Evolutionary conservation across 1,284 basidiomycete genomes (phyloP).

Genomic region (Cryptococcus sp.): DNA sequence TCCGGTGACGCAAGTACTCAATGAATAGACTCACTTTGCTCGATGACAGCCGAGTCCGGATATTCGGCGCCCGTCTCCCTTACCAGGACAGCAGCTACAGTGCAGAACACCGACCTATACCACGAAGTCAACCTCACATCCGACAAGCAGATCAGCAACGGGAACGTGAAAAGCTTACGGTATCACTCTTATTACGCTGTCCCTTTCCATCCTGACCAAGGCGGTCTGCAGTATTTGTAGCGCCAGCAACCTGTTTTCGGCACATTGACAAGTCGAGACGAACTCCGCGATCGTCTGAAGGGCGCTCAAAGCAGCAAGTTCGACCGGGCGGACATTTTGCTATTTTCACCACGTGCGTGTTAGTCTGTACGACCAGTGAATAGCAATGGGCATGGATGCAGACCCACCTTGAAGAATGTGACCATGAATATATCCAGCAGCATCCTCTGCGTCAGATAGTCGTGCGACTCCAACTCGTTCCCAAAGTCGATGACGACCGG

Average conservation of each 20-base stretch:
- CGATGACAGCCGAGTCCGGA: constrained; percentile 20
- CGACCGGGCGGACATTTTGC: constrained; percentile 37
- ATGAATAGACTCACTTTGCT: constrained; percentile 12
- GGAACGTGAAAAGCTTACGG: constrained; percentile 21
- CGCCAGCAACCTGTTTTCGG: constrained; percentile 38
- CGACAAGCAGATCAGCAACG: not conserved
- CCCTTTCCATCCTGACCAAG: constrained; percentile 26
- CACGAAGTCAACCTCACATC: not conserved
- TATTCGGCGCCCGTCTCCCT: constrained; percentile 20
- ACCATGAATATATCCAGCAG: constrained; percentile 42
- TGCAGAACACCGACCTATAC: constrained; percentile 22
- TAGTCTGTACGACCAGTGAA: not conserved
- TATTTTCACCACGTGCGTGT: constrained; percentile 4
- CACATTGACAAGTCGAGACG: constrained; percentile 20
- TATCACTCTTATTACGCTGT: constrained; percentile 29
- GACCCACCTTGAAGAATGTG: constrained; percentile 43
- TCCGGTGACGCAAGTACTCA: not conserved
- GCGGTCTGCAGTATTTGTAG: constrained; percentile 39
- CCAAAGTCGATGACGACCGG: constrained; percentile 38
- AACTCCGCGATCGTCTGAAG: constrained; percentile 35
- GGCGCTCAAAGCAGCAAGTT: constrained; percentile 33
- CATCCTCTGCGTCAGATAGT: constrained; percentile 31
- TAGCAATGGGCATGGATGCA: not conserved
- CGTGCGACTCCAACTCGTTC: constrained; percentile 24
- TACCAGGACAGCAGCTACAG: constrained; percentile 26